These are phyloP conservation scores for Astragalus membranaceus DNA, from an alignment of 306 rosid species.

Conservation along the genomic window DNA sequence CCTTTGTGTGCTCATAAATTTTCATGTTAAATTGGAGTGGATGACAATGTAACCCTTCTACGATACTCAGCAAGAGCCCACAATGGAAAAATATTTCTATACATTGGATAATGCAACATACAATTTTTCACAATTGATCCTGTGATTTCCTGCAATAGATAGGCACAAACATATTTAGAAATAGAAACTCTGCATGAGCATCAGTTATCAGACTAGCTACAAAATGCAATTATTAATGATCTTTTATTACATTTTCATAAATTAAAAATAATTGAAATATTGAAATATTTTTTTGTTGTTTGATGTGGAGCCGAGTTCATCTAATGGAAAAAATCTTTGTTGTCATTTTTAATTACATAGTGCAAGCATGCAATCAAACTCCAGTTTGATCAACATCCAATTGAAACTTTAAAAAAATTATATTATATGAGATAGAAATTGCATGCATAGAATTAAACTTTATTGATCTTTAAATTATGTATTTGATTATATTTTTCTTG, in stretches of 20 bases:
- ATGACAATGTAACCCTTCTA: slow-evolving; percentile 45
- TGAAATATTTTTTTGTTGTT: background rate
- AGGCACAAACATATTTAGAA: background rate
- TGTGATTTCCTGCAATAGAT: slow-evolving; percentile 37
- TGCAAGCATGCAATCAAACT: background rate
- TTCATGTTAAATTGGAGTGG: slow-evolving; percentile 8
- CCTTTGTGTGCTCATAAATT: background rate
- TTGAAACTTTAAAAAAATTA: no score
- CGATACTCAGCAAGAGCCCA: slow-evolving; percentile 79
- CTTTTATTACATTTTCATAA: background rate
- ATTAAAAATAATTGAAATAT: background rate
- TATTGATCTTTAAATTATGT: background rate
- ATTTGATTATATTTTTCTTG: background rate
- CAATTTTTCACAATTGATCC: slow-evolving; percentile 62
- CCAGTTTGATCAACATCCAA: no score
- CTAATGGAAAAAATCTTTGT: no score
- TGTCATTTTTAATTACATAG: background rate
- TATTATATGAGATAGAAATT: background rate
- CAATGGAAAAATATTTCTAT: slow-evolving; percentile 63
- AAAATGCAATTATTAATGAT: background rate
- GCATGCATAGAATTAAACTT: background rate
- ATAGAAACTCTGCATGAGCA: background rate
- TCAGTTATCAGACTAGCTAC: background rate
- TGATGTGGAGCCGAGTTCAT: no score
- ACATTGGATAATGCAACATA: slow-evolving; percentile 65